Evolutionary conservation across 305 asterid species (phyloP), one percentile per base, ranked within the genome.

Genomic region (Fraxinus paxiana): DNA sequence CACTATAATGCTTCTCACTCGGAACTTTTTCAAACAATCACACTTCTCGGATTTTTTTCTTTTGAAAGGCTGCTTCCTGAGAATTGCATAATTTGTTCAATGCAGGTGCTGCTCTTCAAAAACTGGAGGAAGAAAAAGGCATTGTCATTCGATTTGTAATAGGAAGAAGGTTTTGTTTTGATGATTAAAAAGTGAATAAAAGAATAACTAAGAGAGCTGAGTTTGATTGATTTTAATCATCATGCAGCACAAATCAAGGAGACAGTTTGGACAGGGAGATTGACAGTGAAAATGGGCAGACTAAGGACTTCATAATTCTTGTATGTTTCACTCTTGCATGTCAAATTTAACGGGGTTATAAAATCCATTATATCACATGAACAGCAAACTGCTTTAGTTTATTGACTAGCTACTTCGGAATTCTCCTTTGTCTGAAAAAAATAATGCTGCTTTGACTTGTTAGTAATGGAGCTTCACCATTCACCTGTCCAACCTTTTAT

Each of bases 261-360:
- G 98, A 90, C 84, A 89, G 83, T 81, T 86, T 86, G 72, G 97
- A 92, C 87, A 85, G 86, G 85, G 97, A 88, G 85, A 89, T 92
- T 46, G 90, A 91, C 84, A 87, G 78, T 85, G 97, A 94, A 87
- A 89, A 91, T 84, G 82, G 84, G 86, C 91, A 83, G 86, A 82
- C 93, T 31, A 88, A 84, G 69, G 97, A 93, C 91, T 86, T 94
- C 92, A 86, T 83, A 43, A 88, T 93, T 86, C 96, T 94, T 88
- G 98, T 94, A 92, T 63, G 97, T 88, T 34, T 78, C 73, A 77
- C 76, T 84, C 79, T 59, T 77, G 30, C 79, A 17, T 34, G 35
- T 43, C 30, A 41, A 51, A 74, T 56, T 82, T 75, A 24, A 73
- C 67, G 74, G 51, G 76, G 59, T 82, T 79, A 34, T 43, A 31